Base-by-base conservation (phyloP, 2,329 filamentous ascomycete genomes). In the Tympanopsis confertula region DNA sequence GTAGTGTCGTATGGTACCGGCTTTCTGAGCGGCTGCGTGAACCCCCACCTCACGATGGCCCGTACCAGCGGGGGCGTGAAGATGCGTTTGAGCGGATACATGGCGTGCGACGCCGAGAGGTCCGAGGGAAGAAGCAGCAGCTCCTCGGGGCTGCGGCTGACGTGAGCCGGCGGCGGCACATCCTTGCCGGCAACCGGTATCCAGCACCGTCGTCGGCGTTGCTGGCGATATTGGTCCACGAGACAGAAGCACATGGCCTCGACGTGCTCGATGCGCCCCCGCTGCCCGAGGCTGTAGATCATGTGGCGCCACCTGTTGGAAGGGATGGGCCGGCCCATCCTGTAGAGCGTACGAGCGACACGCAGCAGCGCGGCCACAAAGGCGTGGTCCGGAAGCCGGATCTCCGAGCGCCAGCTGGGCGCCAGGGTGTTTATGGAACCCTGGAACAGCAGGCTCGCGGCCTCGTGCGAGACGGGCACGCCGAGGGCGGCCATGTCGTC, bases 51-150 rank as follows among this genome's bases (percentile, higher is more conserved):
- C 5, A 70, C 43, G 13, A 71, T 56, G 2, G 50, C 48, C 1
- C 54, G 51, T 38, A 69, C 53, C 15, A 71, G 40, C 19, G 47
- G 48, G 10, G 42, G 36, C 30, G 59, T 52, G 42, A 74, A 72
- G 15, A 74, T 53, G 26, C 55, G 55, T 29, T 56, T 59, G 5
- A 74, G 39, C 2, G 70, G 70, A 41, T 74, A 70, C 12, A 58
- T 47, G 2, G 51, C 54, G 38, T 63, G 59, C 7, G 44, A 42
- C 18, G 59, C 49, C 2, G 62, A 56, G 12, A 73, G 50, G 38
- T 72, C 68, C 19, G 52, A 45, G 13, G 62, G 61, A 3, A 65
- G 22, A n/a, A 26, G 7, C 22, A n/a, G 22, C 7, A 26, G 7
- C 7, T n/a, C n/a, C 7, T n/a, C n/a, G n/a, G 7, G 7, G 7